Conservation (phyloP, 306 rosid genomes). For the Vicia sativa region DNA sequence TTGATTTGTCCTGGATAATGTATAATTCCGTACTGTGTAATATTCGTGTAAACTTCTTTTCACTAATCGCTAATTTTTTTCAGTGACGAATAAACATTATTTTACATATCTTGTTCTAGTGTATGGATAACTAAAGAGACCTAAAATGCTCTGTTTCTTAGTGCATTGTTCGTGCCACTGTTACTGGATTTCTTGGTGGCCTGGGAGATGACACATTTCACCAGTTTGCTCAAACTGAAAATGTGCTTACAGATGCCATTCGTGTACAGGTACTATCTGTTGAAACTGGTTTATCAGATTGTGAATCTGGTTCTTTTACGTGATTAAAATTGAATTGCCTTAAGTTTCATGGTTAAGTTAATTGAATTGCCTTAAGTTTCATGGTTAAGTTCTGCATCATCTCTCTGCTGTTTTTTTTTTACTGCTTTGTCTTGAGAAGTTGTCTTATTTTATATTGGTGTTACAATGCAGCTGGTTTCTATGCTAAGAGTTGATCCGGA, state of each 20-base stretch:
- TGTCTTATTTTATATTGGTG: slow-evolving; percentile 49
- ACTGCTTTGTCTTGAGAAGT: slow-evolving; percentile 33
- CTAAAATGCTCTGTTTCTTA: slow-evolving; percentile 47
- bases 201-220: slow-evolving; percentile 44
- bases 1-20: slow-evolving; percentile 20
- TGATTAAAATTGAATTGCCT: slow-evolving; percentile 22
- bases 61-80: slow-evolving; percentile 11
- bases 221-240: slow-evolving; percentile 47
- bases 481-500: slow-evolving; percentile 77
- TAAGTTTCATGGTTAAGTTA: slow-evolving; percentile 13
- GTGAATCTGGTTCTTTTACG: slow-evolving; percentile 19
- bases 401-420: slow-evolving; percentile 22
- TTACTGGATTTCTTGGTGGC: slow-evolving; percentile 52
- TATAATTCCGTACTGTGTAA: slow-evolving; percentile 7
- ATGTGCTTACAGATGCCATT: slow-evolving; percentile 76
- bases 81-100: slow-evolving; percentile 27
- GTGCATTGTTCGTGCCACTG: slow-evolving; percentile 87
- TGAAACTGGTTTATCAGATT: slow-evolving; percentile 9
- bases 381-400: slow-evolving; percentile 26
- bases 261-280: slow-evolving; percentile 68
- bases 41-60: neutral
- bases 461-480: slow-evolving; percentile 80
- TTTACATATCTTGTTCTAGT: slow-evolving; percentile 36
- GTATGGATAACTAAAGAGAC: slow-evolving; percentile 30
- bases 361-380: slow-evolving; percentile 10